Percentiles rank a stretch among this genome's conserved stretches.
Conservation (phyloP, 495 filamentous ascomycete genomes). For the Parmelia sp. region DNA sequence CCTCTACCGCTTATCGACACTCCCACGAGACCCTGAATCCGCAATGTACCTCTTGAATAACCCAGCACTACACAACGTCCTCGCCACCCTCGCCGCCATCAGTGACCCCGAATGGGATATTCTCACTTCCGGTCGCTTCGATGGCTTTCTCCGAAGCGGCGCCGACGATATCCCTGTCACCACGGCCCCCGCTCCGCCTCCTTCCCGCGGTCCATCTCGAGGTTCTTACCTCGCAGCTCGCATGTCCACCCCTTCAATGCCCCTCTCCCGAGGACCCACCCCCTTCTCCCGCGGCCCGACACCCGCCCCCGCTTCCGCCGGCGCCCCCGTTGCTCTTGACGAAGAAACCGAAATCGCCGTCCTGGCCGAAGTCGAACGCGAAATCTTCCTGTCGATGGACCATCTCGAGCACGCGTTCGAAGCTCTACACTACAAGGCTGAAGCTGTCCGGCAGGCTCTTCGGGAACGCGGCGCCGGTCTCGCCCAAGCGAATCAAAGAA, state of each 20-base stretch:
- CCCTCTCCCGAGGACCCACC: slow-evolving; percentile 36
- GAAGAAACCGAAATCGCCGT: slow-evolving; percentile 91
- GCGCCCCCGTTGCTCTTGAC: slow-evolving; percentile 73
- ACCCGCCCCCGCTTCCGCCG: slow-evolving; percentile 37
- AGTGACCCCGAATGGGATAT: slow-evolving; percentile 92
- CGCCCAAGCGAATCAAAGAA: slow-evolving; percentile 66
- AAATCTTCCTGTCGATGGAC: slow-evolving; percentile 92
- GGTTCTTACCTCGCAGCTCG: slow-evolving; percentile 37
- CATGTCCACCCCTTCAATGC: slow-evolving; percentile 15
- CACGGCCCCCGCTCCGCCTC: slow-evolving; percentile 28
- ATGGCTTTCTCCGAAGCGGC: slow-evolving; percentile 95
- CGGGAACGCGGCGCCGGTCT: slow-evolving; percentile 75
- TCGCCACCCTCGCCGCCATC: slow-evolving; percentile 82
- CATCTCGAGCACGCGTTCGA: slow-evolving; percentile 93
- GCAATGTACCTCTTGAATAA: slow-evolving; percentile 87
- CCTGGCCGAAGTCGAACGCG: slow-evolving; percentile 83
- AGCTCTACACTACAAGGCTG: slow-evolving; percentile 77
- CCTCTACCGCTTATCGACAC: slow-evolving; percentile 64
- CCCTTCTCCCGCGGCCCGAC: slow-evolving; percentile 39
- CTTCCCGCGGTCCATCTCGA: slow-evolving; percentile 44
- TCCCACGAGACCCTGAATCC: slow-evolving; percentile 75
- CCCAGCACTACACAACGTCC: slow-evolving; percentile 70
- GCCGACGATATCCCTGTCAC: slow-evolving; percentile 54
- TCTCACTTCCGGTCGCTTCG: slow-evolving; percentile 88
- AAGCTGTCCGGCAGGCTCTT: slow-evolving; percentile 69